Evolutionary conservation across 2,329 filamentous ascomycete species (phyloP).

Genomic region (Ophiosphaerella korrae): DNA sequence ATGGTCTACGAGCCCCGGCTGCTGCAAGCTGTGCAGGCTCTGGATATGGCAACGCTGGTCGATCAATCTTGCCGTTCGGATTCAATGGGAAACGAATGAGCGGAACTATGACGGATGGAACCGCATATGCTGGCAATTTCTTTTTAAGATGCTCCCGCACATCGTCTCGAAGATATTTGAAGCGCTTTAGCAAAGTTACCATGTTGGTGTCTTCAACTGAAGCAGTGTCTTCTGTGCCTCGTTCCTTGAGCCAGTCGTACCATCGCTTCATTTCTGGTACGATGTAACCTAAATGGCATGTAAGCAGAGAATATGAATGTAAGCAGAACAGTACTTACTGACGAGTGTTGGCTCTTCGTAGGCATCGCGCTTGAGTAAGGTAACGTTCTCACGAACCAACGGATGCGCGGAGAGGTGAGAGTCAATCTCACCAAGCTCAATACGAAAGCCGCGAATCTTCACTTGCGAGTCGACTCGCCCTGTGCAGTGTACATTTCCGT

Average conservation of each 20-base stretch:
- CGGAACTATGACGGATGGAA: conserved; percentile 75
- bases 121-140: conserved; percentile 74
- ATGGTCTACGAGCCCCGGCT: conserved; percentile 55
- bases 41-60: conserved; percentile 78
- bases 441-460: conserved; percentile 94
- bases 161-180: conserved; percentile 64
- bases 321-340: conserved; percentile 53
- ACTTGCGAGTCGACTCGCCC: conserved; percentile 87
- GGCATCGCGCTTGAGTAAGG: conserved; percentile 80
- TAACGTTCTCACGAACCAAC: conserved; percentile 82
- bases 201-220: conserved; percentile 55
- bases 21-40: conserved; percentile 71
- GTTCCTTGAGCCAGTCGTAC: conserved; percentile 66
- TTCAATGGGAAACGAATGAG: conserved; percentile 75
- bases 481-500: conserved; percentile 76
- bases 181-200: conserved; percentile 63
- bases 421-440: conserved; percentile 94
- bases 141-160: conserved; percentile 71
- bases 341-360: conserved; percentile 86
- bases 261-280: conserved; percentile 81
- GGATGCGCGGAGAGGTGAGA: conserved; percentile 75
- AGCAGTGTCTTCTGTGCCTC: conserved; percentile 45
- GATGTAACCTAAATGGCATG: conserved; percentile 63
- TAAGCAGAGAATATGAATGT: not conserved
- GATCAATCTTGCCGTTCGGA: conserved; percentile 72